Evolutionary conservation across 163 green algal species (phyloP), one percentile per base, ranked within the genome.

Genomic region (Scenedesmus sp.): DNA sequence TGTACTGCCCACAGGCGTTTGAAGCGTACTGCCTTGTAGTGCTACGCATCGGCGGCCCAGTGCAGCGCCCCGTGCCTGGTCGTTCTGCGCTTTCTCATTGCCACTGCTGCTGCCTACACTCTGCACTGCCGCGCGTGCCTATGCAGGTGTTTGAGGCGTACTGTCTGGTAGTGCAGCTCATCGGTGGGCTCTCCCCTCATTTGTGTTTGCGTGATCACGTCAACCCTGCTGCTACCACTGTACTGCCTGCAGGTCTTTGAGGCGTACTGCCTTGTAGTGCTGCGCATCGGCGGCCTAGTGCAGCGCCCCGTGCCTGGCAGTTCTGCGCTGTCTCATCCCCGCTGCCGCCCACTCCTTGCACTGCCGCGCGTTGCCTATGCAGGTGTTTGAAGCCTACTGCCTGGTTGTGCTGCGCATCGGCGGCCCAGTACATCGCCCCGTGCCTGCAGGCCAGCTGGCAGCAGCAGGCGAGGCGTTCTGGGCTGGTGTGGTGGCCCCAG

Each of bases 1-100:
- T 76, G 66, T 76, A 46, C 26, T 84, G 77, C 16, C 59, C 7
- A 2, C 77, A 86, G 74, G 88, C 89, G 26, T 92, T 92, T 88
- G 88, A 88, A 62, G 88, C 88, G 4, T 88, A 92, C 88, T 92
- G 77, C 59, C 88, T 92, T 2, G 82, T 88, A 2, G 62, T 92
- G 66, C 88, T 92, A 54, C 20, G 66, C 12, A 60, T 84, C 9
- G 12, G n/a, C 23, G 88, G 88, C 55, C 46, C 82, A 1, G 66
- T 13, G 59, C 66, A 26, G 2, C 60, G 81, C 2, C 81, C 81
- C 56, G 26, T 84, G 0, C 34, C 0, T 46, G 0, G 34, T 46
- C 0, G 0, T 46, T 46, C 34, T 46, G 34, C 34, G 0, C 34
- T 0, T 46, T 46, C 34, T 46, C 34, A 46, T 46, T n/a, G n/a